These are phyloP conservation scores for Xylaria longipes DNA, from an alignment of 495 filamentous ascomycete species.

Conservation along the genomic window DNA sequence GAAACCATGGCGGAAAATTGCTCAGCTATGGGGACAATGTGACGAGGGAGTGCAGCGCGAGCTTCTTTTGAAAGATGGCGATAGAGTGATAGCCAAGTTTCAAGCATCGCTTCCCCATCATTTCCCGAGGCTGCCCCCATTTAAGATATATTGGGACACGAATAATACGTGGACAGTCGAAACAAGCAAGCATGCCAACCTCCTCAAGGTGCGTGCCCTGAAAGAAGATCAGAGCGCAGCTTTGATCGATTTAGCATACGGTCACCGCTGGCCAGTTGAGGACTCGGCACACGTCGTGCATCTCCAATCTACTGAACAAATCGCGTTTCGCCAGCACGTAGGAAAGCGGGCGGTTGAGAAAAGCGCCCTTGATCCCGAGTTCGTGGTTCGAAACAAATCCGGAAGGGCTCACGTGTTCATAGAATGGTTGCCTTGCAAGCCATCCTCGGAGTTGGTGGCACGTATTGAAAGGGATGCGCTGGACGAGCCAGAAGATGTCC, in stretches of 20 bases:
- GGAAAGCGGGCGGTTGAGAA: constrained; percentile 30
- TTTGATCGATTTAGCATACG: constrained; percentile 58
- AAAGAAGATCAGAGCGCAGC: constrained; percentile 51
- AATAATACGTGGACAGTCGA: constrained; percentile 49
- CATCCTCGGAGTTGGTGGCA: constrained; percentile 36
- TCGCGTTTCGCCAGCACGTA: constrained; percentile 29
- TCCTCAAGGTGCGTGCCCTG: constrained; percentile 21
- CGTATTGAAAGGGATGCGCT: constrained; percentile 33
- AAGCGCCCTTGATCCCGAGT: constrained; percentile 17
- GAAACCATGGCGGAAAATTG: constrained; percentile 71
- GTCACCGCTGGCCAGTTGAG: constrained; percentile 42
- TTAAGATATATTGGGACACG: constrained; percentile 59
- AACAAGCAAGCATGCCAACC: constrained; percentile 37
- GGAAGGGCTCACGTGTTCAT: constrained; percentile 43
- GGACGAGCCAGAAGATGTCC: constrained; percentile 43
- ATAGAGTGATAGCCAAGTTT: constrained; percentile 46
- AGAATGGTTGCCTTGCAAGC: constrained; percentile 45
- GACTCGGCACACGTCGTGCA: constrained; percentile 52
- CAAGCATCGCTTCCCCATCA: constrained; percentile 54
- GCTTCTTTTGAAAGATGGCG: constrained; percentile 41
- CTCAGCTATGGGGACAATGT: constrained; percentile 56
- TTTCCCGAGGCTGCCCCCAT: constrained; percentile 48
- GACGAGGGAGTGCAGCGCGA: constrained; percentile 38
- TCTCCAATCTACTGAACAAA: constrained; percentile 36
- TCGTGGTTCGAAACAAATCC: constrained; percentile 43